phyloP scores from a whole-genome alignment of 768 basidiomycete genomes.

The Dentipellis fragilis region DNA sequence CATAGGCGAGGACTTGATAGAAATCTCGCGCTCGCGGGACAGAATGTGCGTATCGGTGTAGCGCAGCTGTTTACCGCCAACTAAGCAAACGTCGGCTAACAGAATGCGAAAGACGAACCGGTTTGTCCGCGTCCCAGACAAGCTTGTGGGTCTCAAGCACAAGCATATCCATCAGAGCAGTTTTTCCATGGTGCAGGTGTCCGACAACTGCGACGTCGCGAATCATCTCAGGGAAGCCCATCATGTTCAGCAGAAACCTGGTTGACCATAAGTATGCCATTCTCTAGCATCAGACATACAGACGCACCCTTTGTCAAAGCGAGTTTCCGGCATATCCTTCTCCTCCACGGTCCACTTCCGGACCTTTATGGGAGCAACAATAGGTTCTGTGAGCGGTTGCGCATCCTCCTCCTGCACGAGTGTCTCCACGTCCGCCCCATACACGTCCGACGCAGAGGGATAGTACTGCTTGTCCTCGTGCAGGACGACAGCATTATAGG shows the following conservation, averaged over 20 bases:
- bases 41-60: constrained; percentile 95
- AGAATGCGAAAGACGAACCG: constrained; percentile 35
- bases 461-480: constrained; percentile 99
- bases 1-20: constrained; percentile 96
- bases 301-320: constrained; percentile 92
- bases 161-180: constrained; percentile 93
- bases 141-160: constrained; percentile 95
- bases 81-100: not conserved
- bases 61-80: constrained; percentile 47
- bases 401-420: constrained; percentile 97
- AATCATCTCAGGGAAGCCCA: constrained; percentile 86
- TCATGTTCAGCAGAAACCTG: constrained; percentile 90
- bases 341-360: constrained; percentile 93
- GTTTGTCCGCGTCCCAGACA: constrained; percentile 84
- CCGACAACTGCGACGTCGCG: constrained; percentile 95
- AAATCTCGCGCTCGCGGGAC: constrained; percentile 81
- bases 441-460: constrained; percentile 83
- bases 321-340: constrained; percentile 90
- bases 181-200: constrained; percentile 97
- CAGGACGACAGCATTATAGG: constrained; percentile 74
- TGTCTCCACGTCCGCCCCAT: constrained; percentile 90
- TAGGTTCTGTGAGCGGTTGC: constrained; percentile 90
- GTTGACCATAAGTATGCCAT: not conserved
- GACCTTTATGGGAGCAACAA: constrained; percentile 90
- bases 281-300: not conserved